Evolutionary conservation across 2,329 filamentous ascomycete species (phyloP).

Genomic region (Pseudocercospora eumusae): DNA sequence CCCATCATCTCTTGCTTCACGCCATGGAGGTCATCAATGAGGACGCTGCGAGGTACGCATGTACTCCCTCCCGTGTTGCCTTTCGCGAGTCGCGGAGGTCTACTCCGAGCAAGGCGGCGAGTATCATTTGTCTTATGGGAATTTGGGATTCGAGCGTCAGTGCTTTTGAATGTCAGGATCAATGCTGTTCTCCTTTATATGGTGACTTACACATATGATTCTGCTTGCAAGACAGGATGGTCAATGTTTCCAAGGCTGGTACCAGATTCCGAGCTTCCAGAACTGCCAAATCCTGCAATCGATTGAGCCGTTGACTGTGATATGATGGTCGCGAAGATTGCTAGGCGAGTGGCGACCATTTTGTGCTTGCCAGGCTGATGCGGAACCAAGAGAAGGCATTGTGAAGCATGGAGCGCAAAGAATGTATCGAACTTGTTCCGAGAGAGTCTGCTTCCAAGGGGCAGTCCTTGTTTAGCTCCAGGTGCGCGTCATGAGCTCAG

Average conservation of each 20-base stretch:
- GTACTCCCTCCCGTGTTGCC: conserved; percentile 16
- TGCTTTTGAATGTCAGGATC: conserved; percentile 18
- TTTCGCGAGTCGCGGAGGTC: conserved; percentile 17
- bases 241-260: conserved; percentile 30
- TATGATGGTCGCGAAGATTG: neutral
- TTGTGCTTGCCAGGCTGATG: too few relatives aligned
- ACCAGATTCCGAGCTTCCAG: conserved; percentile 26
- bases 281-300: conserved; percentile 24
- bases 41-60: conserved; percentile 17
- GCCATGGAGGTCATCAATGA: conserved; percentile 26
- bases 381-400: too few relatives aligned
- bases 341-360: too few relatives aligned
- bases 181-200: neutral
- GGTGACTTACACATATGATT: conserved; percentile 24
- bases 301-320: conserved; percentile 23
- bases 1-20: conserved; percentile 39
- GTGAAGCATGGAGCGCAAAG: too few relatives aligned
- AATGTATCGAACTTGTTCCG: too few relatives aligned
- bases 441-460: too few relatives aligned
- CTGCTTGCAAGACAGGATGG: conserved; percentile 26
- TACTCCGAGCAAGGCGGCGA: conserved; percentile 27
- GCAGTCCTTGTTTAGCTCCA: too few relatives aligned
- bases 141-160: conserved; percentile 29
- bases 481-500: neutral
- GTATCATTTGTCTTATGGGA: conserved; percentile 24